phyloP scores from a whole-genome alignment of 2,329 filamentous ascomycete genomes.

The Hypoxylon sp. region DNA sequence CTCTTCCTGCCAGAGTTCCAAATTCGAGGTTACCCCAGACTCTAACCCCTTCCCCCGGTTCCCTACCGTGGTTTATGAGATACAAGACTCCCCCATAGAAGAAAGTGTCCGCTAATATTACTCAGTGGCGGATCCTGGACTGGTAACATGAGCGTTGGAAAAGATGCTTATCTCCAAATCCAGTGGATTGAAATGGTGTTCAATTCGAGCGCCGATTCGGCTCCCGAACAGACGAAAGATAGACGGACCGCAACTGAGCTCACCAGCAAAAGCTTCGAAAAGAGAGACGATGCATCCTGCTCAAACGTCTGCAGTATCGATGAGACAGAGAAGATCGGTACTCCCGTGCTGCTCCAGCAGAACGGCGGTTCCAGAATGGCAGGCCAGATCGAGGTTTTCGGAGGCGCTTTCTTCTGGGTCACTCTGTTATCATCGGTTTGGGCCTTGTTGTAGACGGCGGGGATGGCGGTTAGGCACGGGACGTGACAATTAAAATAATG shows the following conservation, averaged over 20 bases:
- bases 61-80: too few relatives aligned
- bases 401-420: conserved; percentile 43
- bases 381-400: conserved; percentile 32
- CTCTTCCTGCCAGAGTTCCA: too few relatives aligned
- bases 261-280: conserved; percentile 10
- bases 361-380: conserved; percentile 39
- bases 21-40: too few relatives aligned
- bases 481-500: not conserved
- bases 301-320: conserved; percentile 54
- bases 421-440: conserved; percentile 43
- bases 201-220: conserved; percentile 54
- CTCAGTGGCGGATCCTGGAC: conserved; percentile 66
- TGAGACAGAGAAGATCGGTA: conserved; percentile 54
- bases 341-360: conserved; percentile 54
- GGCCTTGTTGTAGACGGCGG: conserved; percentile 32
- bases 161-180: conserved; percentile 67
- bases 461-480: not conserved
- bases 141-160: conserved; percentile 66
- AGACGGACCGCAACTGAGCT: conserved; percentile 21
- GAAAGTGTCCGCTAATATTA: conserved; percentile 17
- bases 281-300: conserved; percentile 44
- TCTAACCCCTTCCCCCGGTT: not conserved
- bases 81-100: not conserved
- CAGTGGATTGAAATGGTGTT: conserved; percentile 74
- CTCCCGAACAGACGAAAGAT: conserved; percentile 4